phyloP scores from a whole-genome alignment of 139 green algal genomes.

The Ettlia oleoabundans region DNA sequence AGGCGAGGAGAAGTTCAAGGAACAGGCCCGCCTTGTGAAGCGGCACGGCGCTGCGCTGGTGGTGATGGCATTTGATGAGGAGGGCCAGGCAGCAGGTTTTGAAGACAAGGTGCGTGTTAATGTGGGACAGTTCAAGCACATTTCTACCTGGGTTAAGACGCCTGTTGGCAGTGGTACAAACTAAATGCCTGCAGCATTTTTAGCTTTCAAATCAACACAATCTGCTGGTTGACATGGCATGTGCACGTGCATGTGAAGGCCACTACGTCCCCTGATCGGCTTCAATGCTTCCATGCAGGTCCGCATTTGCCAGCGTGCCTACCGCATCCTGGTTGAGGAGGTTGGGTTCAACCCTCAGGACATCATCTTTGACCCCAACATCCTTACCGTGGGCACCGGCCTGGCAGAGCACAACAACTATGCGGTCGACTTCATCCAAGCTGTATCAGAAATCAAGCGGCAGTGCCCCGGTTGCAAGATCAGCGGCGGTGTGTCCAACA shows the following conservation, averaged over 20 bases:
- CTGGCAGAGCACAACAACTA: slow-evolving; percentile 99
- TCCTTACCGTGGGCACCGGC: slow-evolving; percentile 97
- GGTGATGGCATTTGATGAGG: slow-evolving; percentile 99
- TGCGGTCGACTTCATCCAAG: slow-evolving; percentile 97
- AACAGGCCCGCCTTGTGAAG: slow-evolving; percentile 83
- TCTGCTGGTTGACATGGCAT: neutral
- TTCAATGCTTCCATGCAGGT: too few species aligned
- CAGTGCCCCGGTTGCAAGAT: slow-evolving; percentile 95
- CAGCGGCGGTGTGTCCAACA: slow-evolving; percentile 97
- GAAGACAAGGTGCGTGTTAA: slow-evolving; percentile 76
- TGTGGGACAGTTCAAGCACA: too few species aligned
- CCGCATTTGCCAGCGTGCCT: slow-evolving; percentile 94
- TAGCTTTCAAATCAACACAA: neutral
- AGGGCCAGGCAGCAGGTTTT: slow-evolving; percentile 80
- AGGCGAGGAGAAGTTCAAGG: slow-evolving; percentile 92
- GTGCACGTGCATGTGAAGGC: neutral
- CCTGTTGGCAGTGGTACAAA: too few species aligned
- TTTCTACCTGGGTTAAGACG: too few species aligned
- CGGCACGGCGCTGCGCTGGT: slow-evolving; percentile 94
- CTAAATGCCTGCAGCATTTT: too few species aligned
- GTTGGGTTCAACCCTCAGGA: slow-evolving; percentile 96
- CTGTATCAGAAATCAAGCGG: slow-evolving; percentile 93
- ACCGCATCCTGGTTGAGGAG: slow-evolving; percentile 94
- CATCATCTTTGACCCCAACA: slow-evolving; percentile 99
- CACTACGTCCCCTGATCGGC: too few species aligned